Conservation (phyloP, 495 filamentous ascomycete species). For the Chaetomium tenue region DNA sequence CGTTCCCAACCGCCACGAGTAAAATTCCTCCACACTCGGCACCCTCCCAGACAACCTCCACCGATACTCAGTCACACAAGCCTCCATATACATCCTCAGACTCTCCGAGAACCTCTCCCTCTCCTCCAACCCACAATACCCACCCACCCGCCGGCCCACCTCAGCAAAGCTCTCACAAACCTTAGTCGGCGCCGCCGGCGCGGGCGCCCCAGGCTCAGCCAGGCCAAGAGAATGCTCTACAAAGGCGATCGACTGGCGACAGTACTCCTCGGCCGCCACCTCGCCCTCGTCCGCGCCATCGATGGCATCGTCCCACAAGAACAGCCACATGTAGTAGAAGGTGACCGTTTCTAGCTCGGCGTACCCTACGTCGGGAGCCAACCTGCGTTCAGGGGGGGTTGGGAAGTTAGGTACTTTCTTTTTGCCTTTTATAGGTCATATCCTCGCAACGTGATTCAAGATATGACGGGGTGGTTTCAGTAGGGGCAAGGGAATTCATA, state of each 20-base stretch:
- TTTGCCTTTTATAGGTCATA: too few relatives aligned
- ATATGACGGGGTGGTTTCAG: too few relatives aligned
- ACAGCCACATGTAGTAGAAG: slow-evolving; percentile 22
- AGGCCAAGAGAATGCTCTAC: slow-evolving; percentile 14
- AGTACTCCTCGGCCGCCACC: slow-evolving; percentile 10
- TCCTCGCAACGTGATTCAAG: too few relatives aligned
- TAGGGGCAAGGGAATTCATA: too few relatives aligned
- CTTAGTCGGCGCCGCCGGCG: slow-evolving; percentile 12
- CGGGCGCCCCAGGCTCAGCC: not conserved
- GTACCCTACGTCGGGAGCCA: slow-evolving; percentile 16
- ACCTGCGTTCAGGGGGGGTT: not conserved
- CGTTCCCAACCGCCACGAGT: slow-evolving; percentile 17
- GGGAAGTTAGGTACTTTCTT: too few relatives aligned
- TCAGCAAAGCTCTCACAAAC: slow-evolving; percentile 25
- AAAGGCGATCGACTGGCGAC: slow-evolving; percentile 16
- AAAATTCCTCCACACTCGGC: slow-evolving; percentile 22
- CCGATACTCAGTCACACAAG: slow-evolving; percentile 16
- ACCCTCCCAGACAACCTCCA: slow-evolving; percentile 15
- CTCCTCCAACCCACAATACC: slow-evolving; percentile 16
- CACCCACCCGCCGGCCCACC: slow-evolving; percentile 12
- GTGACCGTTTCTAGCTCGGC: slow-evolving; percentile 14
- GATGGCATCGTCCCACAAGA: slow-evolving; percentile 29
- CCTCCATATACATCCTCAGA: slow-evolving; percentile 23
- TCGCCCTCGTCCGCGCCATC: slow-evolving; percentile 5
- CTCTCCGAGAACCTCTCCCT: not conserved